Evolutionary conservation across 192 early-diverging fungal species (phyloP).

Genomic region (Podila horticola): DNA sequence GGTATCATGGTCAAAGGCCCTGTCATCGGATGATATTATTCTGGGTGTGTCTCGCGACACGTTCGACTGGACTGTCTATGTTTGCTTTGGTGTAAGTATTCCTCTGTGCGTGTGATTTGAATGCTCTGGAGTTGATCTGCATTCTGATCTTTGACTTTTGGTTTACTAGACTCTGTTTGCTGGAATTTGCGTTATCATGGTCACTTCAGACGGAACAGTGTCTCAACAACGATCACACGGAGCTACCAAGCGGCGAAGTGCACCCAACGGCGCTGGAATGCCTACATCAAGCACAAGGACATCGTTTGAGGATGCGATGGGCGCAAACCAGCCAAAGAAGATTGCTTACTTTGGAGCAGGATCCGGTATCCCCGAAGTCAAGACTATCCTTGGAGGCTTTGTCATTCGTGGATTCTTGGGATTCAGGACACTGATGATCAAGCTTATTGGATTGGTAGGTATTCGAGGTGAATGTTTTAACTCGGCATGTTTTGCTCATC

Average conservation of each 20-base stretch:
- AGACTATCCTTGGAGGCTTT: conserved; percentile 94
- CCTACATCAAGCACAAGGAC: conserved; percentile 63
- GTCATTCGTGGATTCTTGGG: conserved; percentile 94
- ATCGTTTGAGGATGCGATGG: conserved; percentile 13
- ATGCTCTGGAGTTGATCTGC: too few species aligned
- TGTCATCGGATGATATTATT: conserved; percentile 15
- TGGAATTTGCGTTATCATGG: conserved; percentile 41
- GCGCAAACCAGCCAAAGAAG: conserved; percentile 39
- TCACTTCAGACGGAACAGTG: conserved; percentile 46
- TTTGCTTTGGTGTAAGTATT: conserved; percentile 50
- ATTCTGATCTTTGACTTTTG: background rate
- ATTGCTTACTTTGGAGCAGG: conserved; percentile 70
- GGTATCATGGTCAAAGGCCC: conserved; percentile 48
- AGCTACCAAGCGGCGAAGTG: conserved; percentile 29
- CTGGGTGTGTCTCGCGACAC: conserved; percentile 43
- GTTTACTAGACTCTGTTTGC: conserved; percentile 40
- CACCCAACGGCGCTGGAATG: conserved; percentile 54
- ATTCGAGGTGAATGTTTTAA: background rate
- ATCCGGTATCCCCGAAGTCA: conserved; percentile 94
- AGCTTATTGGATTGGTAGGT: conserved; percentile 88
- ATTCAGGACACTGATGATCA: conserved; percentile 91
- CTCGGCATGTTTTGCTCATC: too few species aligned
- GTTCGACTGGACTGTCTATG: conserved; percentile 52
- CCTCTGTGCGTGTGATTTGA: background rate
- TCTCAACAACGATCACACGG: conserved; percentile 48